These are phyloP conservation scores for Athelia sp. DNA, from an alignment of 1,284 basidiomycete species.

Conservation along the genomic window DNA sequence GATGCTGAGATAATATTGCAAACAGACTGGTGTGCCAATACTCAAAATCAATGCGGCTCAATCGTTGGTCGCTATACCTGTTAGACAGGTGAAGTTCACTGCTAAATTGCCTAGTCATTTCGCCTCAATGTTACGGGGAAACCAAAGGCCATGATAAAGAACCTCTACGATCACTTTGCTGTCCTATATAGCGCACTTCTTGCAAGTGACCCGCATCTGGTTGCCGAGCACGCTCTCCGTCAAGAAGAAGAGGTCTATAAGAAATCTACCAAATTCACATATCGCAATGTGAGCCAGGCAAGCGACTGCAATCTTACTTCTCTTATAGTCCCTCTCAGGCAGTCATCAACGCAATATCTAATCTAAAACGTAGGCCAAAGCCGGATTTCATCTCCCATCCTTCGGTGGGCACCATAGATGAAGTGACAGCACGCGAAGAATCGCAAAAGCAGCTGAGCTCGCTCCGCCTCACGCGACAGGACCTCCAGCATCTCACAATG, in stretches of 20 bases:
- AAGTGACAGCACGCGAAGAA: conserved; percentile 55
- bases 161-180: conserved; percentile 62
- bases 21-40: conserved; percentile 59
- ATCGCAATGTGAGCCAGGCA: conserved; percentile 58
- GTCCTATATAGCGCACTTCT: conserved; percentile 57
- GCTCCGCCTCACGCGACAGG: conserved; percentile 48
- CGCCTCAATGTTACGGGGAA: conserved; percentile 5
- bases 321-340: conserved; percentile 39
- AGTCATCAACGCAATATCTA: conserved; percentile 65
- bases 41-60: conserved; percentile 59
- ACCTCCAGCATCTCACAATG: conserved; percentile 58
- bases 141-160: conserved; percentile 66
- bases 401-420: conserved; percentile 78
- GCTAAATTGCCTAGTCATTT: conserved; percentile 4
- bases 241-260: conserved; percentile 77
- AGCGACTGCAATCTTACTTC: conserved; percentile 4
- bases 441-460: conserved; percentile 52
- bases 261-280: conserved; percentile 68
- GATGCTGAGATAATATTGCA: not conserved
- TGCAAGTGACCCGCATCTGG: conserved; percentile 48
- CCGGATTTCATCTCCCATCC: conserved; percentile 62
- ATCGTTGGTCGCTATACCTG: conserved; percentile 61
- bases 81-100: conserved; percentile 53
- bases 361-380: conserved; percentile 64
- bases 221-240: conserved; percentile 67